phyloP scores from a whole-genome alignment of 208 protist genomes.

The Polymyxa betae region DNA sequence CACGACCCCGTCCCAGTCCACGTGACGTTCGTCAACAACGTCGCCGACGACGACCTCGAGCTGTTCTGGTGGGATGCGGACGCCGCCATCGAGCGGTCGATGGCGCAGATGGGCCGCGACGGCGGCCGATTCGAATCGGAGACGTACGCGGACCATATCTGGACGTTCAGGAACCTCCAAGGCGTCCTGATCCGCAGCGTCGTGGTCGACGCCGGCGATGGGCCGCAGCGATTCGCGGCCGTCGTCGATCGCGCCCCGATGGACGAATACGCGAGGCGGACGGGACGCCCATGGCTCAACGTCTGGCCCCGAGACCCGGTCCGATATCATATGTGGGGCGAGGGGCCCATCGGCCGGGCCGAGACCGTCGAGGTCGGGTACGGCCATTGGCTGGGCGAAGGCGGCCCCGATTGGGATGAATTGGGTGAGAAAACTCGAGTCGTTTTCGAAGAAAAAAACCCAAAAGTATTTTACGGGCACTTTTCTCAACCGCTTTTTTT shows the following conservation, averaged over 20 bases:
- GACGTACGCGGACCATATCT: not conserved
- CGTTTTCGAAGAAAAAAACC: no score
- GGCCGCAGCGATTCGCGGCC: not conserved
- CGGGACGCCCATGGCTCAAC: not conserved
- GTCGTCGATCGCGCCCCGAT: not conserved
- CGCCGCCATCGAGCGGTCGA: not conserved
- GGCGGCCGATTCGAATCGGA: not conserved
- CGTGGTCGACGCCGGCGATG: not conserved
- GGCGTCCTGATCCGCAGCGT: not conserved
- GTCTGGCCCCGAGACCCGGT: not conserved
- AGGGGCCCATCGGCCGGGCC: not conserved
- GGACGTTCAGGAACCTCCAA: not conserved
- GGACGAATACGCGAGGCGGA: not conserved
- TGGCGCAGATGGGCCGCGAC: not conserved
- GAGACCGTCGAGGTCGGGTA: not conserved
- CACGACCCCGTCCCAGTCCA: no score
- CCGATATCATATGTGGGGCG: not conserved
- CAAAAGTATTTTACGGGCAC: no score
- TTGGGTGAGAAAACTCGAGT: not conserved
- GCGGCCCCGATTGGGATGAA: not conserved
- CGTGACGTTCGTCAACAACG: constrained; percentile 12
- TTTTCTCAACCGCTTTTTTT: no score
- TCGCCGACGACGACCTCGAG: not conserved
- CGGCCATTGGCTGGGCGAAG: not conserved
- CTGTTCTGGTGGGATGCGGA: constrained; percentile 13